Evolutionary conservation across 2,329 filamentous ascomycete genomes (phyloP), one percentile per base, ranked within the genome.

Genomic region (Cladorrhinum sp.): DNA sequence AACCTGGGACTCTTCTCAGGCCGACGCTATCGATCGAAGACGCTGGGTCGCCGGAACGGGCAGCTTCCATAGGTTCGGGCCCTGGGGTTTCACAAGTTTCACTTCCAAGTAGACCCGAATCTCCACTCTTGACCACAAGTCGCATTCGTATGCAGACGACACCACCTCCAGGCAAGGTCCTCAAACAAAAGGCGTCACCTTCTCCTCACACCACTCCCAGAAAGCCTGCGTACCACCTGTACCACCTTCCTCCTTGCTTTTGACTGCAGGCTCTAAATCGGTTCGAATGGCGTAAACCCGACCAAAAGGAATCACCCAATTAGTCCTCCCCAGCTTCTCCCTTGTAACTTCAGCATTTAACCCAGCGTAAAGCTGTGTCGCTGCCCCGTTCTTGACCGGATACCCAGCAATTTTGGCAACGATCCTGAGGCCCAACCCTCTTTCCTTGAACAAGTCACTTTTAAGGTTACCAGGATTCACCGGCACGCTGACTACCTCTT

Each of bases 121-220:
- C 36, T 41, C 36, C 36, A 41, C 10, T 16, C 7, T 5, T 8
- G 36, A 29, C 25, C 32, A 36, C 9, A 12, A 36, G 32, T 13
- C 32, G 12, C 32, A 9, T 36, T 13, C 25, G 4, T 29, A 29
- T 29, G 4, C 10, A 10, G 10, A 29, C 25, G 25, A 29, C n/a
- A n/a, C n/a, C n/a, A n/a, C 25, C 25, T 29, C 10, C 25, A 29
- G 25, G 25, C 5, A 10, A 29, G 10, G 32, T 5, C 25, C 1
- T 58, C 24, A 58, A 24, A 48, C 32, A 29, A 48, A 57, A 7
- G 18, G 36, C 32, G 18, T 6, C 23, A 58, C 55, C 29, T 51
- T 45, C 55, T 58, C 55, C 45, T 50, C 29, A 25, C 56, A 51
- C 56, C 56, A 58, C 24, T 53, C 56, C 56, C 56, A 58, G 48